Evolutionary conservation across 768 basidiomycete genomes (phyloP), one percentile per base, ranked within the genome.

Genomic region (Mycena alexandri): DNA sequence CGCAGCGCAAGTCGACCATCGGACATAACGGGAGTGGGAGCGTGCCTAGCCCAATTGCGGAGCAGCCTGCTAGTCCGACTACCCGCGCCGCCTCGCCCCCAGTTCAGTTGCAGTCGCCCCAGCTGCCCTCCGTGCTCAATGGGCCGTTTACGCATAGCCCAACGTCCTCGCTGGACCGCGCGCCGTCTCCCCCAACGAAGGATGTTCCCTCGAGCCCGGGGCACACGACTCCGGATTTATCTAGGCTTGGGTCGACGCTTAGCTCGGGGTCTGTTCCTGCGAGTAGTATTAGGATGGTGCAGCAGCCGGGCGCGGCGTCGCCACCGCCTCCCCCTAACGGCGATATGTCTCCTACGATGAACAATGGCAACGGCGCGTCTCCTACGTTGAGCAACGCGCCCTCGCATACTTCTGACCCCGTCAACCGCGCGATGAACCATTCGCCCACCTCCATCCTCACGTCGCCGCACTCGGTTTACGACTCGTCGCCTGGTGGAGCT

Each of bases 221-320:
- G 11, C 75, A 50, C 14, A 67, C 69, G 21, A 29, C 29, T 3
- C 29, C 29, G 29, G 25, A 78, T 21, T 63, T 74, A 52, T 81
- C 81, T 21, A 77, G 80, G 12, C 78, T 81, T 16, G 82, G 82
- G 52, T 83, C 83, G n/a, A 82, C 79, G 63, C 69, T 80, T 44
- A 76, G 78, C 6, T 77, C 78, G 7, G 51, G 38, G 16, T 64
- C 66, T 22, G 44, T 64, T 24, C 60, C 59, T 14, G 34, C 10
- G 4, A 63, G 38, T 36, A 71, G 70, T 48, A 61, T 71, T 17
- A 50, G 65, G 34, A 71, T 71, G 67, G 67, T 71, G 10, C 12
- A 57, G n/a, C 43, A 60, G 14, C 59, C 34, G 43, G 25, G 38
- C 9, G 19, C 46, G 11, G 47, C 54, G n/a, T 36, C 65, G 41